Conservation (phyloP, 257 asterid genomes). For the Solanum verrucosum region DNA sequence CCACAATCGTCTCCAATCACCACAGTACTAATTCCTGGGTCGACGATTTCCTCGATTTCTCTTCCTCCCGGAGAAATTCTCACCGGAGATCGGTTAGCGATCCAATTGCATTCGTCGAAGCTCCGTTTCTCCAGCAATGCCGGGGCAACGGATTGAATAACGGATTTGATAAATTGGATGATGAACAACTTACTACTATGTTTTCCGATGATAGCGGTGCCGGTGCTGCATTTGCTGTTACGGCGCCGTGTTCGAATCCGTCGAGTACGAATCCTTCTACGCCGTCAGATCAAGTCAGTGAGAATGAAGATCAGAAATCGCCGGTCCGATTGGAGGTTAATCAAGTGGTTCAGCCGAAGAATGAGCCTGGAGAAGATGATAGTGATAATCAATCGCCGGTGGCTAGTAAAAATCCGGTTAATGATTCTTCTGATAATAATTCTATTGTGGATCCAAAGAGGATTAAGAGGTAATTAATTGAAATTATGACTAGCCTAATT, state of each 20-base stretch:
- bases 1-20: conserved; percentile 6
- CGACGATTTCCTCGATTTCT: conserved; percentile 80
- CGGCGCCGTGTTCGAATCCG: conserved; percentile 32
- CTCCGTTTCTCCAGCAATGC: conserved; percentile 24
- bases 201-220: conserved; percentile 48
- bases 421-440: conserved; percentile 17
- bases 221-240: conserved; percentile 12
- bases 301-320: conserved; percentile 21
- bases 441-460: conserved; percentile 62
- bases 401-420: conserved; percentile 8
- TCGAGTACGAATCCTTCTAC: conserved; percentile 50
- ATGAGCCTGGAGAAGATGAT: conserved; percentile 54
- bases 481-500: not conserved
- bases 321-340: not conserved
- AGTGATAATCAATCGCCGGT: conserved; percentile 8
- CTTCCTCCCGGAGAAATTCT: conserved; percentile 46
- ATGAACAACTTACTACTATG: conserved; percentile 70
- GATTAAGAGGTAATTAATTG: conserved; percentile 58
- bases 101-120: conserved; percentile 65
- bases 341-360: conserved; percentile 37
- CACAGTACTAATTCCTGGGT: conserved; percentile 42
- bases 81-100: conserved; percentile 82
- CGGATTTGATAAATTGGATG: conserved; percentile 63
- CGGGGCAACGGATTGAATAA: not conserved
- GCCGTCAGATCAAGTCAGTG: conserved; percentile 70